These are phyloP conservation scores for Lachancea sp. DNA, from an alignment of 805 yeast genomes.

Conservation along the genomic window DNA sequence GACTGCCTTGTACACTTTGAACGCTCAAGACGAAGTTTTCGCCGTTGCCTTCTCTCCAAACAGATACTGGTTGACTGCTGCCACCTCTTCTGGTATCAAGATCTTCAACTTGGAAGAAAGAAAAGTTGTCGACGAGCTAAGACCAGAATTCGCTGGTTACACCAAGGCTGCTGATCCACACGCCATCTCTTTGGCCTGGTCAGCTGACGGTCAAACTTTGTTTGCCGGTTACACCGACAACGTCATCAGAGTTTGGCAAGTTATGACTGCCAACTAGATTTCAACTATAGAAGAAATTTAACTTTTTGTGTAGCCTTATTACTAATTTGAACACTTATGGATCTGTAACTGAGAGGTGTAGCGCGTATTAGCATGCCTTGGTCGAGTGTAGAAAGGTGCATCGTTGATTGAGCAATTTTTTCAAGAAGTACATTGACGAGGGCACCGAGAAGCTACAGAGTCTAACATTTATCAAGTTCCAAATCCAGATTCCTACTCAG, in stretches of 20 bases:
- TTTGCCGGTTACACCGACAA: constrained; percentile 99
- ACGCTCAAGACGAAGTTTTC: constrained; percentile 93
- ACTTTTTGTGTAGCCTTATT: constrained; percentile 10
- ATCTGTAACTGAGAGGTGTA: too few species aligned
- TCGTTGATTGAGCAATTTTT: too few species aligned
- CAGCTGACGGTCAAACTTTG: constrained; percentile 99
- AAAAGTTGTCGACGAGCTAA: constrained; percentile 90
- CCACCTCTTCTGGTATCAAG: constrained; percentile 96
- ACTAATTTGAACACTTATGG: constrained; percentile 4
- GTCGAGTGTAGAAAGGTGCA: too few species aligned
- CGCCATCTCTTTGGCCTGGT: constrained; percentile 98
- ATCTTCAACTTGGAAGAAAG: constrained; percentile 96
- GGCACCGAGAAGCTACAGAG: too few species aligned
- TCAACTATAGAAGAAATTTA: constrained; percentile 2
- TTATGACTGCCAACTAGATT: constrained; percentile 63
- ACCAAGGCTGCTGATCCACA: constrained; percentile 93
- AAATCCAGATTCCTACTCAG: too few species aligned
- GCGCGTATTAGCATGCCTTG: too few species aligned
- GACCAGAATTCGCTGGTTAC: constrained; percentile 92
- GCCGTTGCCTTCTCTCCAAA: constrained; percentile 99
- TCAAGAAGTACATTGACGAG: too few species aligned
- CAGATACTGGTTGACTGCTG: constrained; percentile 99
- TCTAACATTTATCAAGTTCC: too few species aligned
- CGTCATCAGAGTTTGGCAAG: constrained; percentile 99
- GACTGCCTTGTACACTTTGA: constrained; percentile 84